A percentile compares a stretch with the other conserved stretches of the same genome.
These are phyloP conservation scores for Spongiforma sp. DNA, from an alignment of 1,284 basidiomycete species.

Conservation along the genomic window DNA sequence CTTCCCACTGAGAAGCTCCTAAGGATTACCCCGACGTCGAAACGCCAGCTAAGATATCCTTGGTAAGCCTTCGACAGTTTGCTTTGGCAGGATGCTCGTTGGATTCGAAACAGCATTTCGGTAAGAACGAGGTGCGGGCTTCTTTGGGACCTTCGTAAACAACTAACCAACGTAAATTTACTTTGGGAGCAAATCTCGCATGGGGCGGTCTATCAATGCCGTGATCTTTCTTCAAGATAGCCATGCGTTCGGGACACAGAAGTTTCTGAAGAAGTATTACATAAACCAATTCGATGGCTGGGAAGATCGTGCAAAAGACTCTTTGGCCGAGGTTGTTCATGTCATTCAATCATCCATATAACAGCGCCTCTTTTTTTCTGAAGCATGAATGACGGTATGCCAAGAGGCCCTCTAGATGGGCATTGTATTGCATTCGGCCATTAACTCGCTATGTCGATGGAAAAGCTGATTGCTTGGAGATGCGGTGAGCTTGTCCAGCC, in stretches of 20 bases:
- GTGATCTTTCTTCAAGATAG: slow-evolving; percentile 42
- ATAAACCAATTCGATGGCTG: slow-evolving; percentile 43
- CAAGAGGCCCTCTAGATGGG: slow-evolving; percentile 34
- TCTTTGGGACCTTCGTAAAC: neutral
- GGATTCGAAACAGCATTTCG: slow-evolving; percentile 45
- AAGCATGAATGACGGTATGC: slow-evolving; percentile 15
- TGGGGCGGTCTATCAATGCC: slow-evolving; percentile 44
- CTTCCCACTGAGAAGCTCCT: slow-evolving; percentile 16
- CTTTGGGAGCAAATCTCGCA: neutral
- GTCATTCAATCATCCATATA: neutral
- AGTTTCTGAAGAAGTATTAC: slow-evolving; percentile 36
- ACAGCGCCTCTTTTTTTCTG: neutral
- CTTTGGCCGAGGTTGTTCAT: slow-evolving; percentile 48
- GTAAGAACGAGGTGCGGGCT: slow-evolving; percentile 46
- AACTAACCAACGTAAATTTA: neutral
- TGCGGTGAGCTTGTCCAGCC: slow-evolving; percentile 29
- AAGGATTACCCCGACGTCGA: slow-evolving; percentile 40
- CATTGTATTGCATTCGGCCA: slow-evolving; percentile 34
- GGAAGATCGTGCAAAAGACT: slow-evolving; percentile 48
- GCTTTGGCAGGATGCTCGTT: neutral
- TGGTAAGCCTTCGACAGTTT: slow-evolving; percentile 33
- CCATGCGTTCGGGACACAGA: slow-evolving; percentile 42
- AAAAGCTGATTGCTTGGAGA: slow-evolving; percentile 41
- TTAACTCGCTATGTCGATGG: slow-evolving; percentile 37
- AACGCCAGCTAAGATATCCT: slow-evolving; percentile 37